Evolutionary conservation across 768 basidiomycete genomes (phyloP), one percentile per base, ranked within the genome.

Genomic region (Podaxis pistillaris): DNA sequence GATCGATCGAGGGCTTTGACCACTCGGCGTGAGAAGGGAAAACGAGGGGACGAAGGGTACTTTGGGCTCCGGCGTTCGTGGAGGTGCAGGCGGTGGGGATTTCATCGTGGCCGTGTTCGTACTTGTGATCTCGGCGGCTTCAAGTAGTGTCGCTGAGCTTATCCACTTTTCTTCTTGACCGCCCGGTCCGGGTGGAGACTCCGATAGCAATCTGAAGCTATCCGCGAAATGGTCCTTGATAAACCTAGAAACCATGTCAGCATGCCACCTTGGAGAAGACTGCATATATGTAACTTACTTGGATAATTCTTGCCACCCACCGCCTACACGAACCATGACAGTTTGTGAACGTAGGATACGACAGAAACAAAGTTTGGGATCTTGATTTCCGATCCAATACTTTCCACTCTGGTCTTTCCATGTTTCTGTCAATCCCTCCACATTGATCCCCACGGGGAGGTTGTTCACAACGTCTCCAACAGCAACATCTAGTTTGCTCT

Each of bases 311-410:
- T 86, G 79, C 95, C 95, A 98, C 17, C 96, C 96, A 38, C 96
- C 96, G 28, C 95, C 95, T 13, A 97, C 93, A 63, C 95, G 86
- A 49, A 98, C 95, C 95, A 97, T 97, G 65, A 96, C 94, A 0
- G 91, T 94, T 68, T 94, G 91, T 1, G 91, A 94, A 11, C 94
- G 87, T 28, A 96, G 76, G 51, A 96, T 96, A 28, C 95, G 85
- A 73, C 94, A 94, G 73, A 94, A 96, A 73, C 93, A 96, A 36
- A 96, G 78, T 73, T 88, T 94, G 5, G 93, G 86, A 56, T 96
- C 93, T 67, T 93, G 86, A 66, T 93, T 89, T 13, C 96, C 96
- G 67, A 96, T 97, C 94, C 93, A 96, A 70, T 96, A 95, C 70
- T 95, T 94, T 19, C 94, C 94, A 64, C 93, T 94, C 74, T 92